Conservation (phyloP, 805 yeast genomes). For the Cyberlindnera veronae region DNA sequence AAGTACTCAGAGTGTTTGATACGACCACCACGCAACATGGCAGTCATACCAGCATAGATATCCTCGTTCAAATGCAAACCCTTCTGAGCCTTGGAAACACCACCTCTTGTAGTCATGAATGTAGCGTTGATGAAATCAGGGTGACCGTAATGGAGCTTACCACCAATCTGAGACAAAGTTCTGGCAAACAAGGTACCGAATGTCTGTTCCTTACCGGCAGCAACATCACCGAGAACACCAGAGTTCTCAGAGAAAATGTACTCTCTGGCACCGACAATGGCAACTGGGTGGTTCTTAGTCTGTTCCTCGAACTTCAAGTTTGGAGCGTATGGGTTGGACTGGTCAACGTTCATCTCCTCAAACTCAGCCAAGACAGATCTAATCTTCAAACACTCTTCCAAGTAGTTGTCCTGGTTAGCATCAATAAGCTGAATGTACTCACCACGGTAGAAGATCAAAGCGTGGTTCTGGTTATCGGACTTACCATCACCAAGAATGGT, state of each 20-base stretch:
- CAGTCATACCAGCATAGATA: slow-evolving; percentile 87
- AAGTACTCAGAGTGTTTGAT: slow-evolving; percentile 84
- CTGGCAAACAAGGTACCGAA: slow-evolving; percentile 83
- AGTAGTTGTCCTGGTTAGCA: slow-evolving; percentile 83
- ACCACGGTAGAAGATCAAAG: slow-evolving; percentile 77
- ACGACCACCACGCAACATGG: slow-evolving; percentile 79
- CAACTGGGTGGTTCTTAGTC: slow-evolving; percentile 59
- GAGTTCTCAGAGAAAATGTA: slow-evolving; percentile 83
- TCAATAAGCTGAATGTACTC: slow-evolving; percentile 81
- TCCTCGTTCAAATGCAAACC: slow-evolving; percentile 85
- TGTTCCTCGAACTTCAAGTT: slow-evolving; percentile 53
- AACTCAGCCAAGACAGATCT: slow-evolving; percentile 74
- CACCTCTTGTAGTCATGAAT: slow-evolving; percentile 84
- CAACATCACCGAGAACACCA: slow-evolving; percentile 84
- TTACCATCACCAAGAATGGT: slow-evolving; percentile 88
- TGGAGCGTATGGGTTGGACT: slow-evolving; percentile 79
- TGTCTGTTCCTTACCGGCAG: slow-evolving; percentile 89
- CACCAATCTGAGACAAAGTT: slow-evolving; percentile 81
- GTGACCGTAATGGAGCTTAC: slow-evolving; percentile 84
- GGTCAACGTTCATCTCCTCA: slow-evolving; percentile 73
- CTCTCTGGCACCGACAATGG: slow-evolving; percentile 85
- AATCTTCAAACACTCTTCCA: slow-evolving; percentile 81
- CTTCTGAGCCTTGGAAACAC: slow-evolving; percentile 83
- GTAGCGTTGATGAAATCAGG: slow-evolving; percentile 78
- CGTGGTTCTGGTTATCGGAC: slow-evolving; percentile 83